Evolutionary conservation across 164 flowering plant species (phyloP), one percentile per base, ranked within the genome.

Genomic region (Taxillus chinensis): DNA sequence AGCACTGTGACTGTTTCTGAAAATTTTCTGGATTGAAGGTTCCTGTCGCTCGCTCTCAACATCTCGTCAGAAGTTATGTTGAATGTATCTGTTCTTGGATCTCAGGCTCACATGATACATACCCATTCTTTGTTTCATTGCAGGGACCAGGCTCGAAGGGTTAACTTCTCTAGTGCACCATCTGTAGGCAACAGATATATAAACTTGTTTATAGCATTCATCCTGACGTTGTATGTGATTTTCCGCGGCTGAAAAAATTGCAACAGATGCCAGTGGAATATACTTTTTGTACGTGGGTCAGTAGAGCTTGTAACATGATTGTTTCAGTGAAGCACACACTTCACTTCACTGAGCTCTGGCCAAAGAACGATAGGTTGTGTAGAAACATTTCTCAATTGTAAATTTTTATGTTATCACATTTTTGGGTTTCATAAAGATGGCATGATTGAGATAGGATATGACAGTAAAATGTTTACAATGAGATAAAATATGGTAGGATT

Each of bases 61-160:
- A 6, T 43, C 46, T 6, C 46, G 46, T 16, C 5, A 54, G 57
- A 0, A 14, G 57, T 11, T 3, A 54, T 17, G 2, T 5, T 5
- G n/a, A 7, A 39, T 4, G 5, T 17, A 17, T 27, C 4, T 54
- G 39, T 27, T n/a, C 7, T 5, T 17, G 9, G 16, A 9, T 57
- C 11, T 56, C 5, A 60, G 41, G 37, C 5, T 49, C 11, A 15
- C 60, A 11, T 15, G 6, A 40, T 49, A 41, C n/a, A 27, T 39
- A 52, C 15, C 16, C 12, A 9, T 13, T 52, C 53, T 41, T 60
- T 52, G 14, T 69, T 60, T 48, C 46, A 53, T 49, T 73, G 68
- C 86, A 89, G 96, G 59, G 82, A 78, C 39, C 92, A 86, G 68
- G 72, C 78, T 57, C 89, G 66, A 13, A 79, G 86, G 69, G 72